Base-by-base conservation (phyloP, 805 yeast genomes). In the Saccharomycopsis oosterbeekiorum region DNA sequence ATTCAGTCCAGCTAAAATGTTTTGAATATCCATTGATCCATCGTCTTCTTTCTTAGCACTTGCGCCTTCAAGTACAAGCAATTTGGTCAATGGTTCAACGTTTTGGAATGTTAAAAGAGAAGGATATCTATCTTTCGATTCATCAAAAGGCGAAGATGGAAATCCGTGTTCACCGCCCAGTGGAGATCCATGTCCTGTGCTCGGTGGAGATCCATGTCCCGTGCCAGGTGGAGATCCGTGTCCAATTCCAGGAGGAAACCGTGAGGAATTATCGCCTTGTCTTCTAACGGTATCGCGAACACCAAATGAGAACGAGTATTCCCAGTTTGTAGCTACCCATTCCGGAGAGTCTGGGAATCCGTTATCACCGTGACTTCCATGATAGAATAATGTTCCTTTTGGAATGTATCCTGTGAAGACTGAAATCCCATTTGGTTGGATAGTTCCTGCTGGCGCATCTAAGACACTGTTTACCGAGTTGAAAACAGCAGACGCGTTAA, bases 271-370 rank as follows among this genome's bases (percentile, higher is more conserved):
- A 4, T 41, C 61, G 8, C 53, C 60, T 41, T 54, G 61, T 24
- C 61, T 53, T 17, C 56, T 42, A 19, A 57, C 15, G 9, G 2
- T 24, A 12, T 17, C 55, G 14, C 57, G 56, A 36, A 62, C n/a
- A 5, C 62, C 65, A 72, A 83, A 84, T 62, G 69, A 70, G 64
- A 78, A 81, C 64, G 85, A 80, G 70, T 84, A 84, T 66, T 84
- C 88, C 64, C 75, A 79, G 67, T 84, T 86, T 78, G 84, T 73
- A 1, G 88, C 89, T 11, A 82, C 71, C 88, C 89, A 84, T 68
- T 84, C 88, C 39, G 76, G 76, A 26, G 74, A 67, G 0, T 68
- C 68, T 1, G 87, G 86, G 10, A 82, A 65, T 4, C 43, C 58
- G 8, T 24, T 40, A 2, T 76, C 75, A n/a, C 67, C 63, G 2